Conservation (phyloP, 495 filamentous ascomycete species). For the Neurospora tetraspora region DNA sequence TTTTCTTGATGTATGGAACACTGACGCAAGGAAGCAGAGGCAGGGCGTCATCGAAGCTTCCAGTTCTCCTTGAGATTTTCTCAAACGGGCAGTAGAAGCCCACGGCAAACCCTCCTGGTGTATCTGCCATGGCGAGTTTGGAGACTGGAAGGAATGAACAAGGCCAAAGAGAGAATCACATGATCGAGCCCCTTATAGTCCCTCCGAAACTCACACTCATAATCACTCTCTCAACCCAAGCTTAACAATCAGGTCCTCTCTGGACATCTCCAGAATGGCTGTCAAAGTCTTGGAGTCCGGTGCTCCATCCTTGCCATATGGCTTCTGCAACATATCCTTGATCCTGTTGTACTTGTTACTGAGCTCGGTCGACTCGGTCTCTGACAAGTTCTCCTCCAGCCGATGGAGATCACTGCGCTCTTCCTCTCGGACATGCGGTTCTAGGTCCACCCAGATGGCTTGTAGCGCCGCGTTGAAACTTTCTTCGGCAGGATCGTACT, state of each 20-base stretch:
- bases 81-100: neutral
- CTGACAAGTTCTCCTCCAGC: slow-evolving; percentile 16
- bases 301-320: slow-evolving; percentile 16
- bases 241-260: slow-evolving; percentile 17
- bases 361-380: slow-evolving; percentile 12
- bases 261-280: slow-evolving; percentile 17
- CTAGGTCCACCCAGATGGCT: slow-evolving; percentile 23
- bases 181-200: neutral
- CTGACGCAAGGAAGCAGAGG: neutral
- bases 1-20: neutral
- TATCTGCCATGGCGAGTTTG: neutral
- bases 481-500: slow-evolving; percentile 8
- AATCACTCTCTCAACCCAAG: slow-evolving; percentile 6
- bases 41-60: neutral
- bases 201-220: too few relatives aligned
- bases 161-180: too few relatives aligned
- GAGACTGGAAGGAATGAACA: neutral
- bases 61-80: neutral
- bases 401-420: slow-evolving; percentile 8
- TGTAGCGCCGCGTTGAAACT: slow-evolving; percentile 16
- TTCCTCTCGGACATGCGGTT: slow-evolving; percentile 22
- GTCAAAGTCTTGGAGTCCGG: slow-evolving; percentile 12
- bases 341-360: slow-evolving; percentile 17
- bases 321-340: slow-evolving; percentile 19
- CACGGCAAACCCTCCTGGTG: neutral